A percentile compares a stretch with the other conserved stretches of the same genome.
Evolutionary conservation across 495 filamentous ascomycete species (phyloP).

Genomic region (Bryoglossum gracile): DNA sequence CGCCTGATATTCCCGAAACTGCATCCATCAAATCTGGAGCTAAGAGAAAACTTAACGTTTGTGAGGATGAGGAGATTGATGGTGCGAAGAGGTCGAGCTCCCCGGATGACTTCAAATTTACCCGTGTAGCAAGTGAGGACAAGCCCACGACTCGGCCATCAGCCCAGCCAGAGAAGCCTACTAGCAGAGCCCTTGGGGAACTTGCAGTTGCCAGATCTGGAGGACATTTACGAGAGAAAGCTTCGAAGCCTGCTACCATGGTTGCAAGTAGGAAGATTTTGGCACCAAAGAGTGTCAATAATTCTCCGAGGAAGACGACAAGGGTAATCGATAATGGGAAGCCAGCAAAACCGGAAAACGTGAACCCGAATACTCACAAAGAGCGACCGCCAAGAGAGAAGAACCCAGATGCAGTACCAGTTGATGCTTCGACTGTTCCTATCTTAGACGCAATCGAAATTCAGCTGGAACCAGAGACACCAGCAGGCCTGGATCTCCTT

Average conservation of each 20-base stretch:
- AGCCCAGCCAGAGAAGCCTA: slow-evolving; percentile 19
- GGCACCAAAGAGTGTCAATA: slow-evolving; percentile 53
- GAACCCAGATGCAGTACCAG: slow-evolving; percentile 10
- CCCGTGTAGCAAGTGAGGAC: slow-evolving; percentile 12
- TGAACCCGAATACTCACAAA: slow-evolving; percentile 17
- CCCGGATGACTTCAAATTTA: slow-evolving; percentile 44
- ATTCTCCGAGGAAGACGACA: slow-evolving; percentile 33
- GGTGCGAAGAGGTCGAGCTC: slow-evolving; percentile 13
- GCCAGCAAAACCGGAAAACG: slow-evolving; percentile 6
- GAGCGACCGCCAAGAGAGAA: slow-evolving; percentile 21
- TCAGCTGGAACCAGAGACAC: slow-evolving; percentile 23
- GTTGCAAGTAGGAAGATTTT: slow-evolving; percentile 41
- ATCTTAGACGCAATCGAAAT: slow-evolving; percentile 12
- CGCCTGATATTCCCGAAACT: not conserved
- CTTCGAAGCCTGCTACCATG: not conserved
- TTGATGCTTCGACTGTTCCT: not conserved
- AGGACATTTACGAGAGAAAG: slow-evolving; percentile 12
- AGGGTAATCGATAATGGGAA: slow-evolving; percentile 17
- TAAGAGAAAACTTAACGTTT: slow-evolving; percentile 55
- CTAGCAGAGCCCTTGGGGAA: slow-evolving; percentile 12
- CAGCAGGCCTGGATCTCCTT: slow-evolving; percentile 26
- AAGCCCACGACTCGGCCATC: slow-evolving; percentile 2
- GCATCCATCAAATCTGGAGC: slow-evolving; percentile 39
- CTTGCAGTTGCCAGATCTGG: slow-evolving; percentile 20
- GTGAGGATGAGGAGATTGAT: slow-evolving; percentile 42